Percentiles rank a stretch among this genome's conserved stretches.
These are phyloP conservation scores for Naegleria gruberi DNA, from an alignment of 208 protist species.

Conservation along the genomic window DNA sequence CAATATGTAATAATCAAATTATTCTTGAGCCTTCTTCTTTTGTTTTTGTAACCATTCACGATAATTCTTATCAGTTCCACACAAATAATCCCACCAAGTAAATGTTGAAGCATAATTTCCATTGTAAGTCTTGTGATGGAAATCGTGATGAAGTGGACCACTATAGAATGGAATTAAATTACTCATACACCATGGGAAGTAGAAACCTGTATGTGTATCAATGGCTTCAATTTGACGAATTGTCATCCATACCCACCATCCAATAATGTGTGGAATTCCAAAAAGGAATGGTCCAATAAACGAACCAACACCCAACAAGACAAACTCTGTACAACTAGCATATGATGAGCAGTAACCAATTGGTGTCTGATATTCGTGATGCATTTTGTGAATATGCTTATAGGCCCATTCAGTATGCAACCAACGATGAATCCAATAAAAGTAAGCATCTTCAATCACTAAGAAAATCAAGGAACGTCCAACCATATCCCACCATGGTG, in stretches of 20 bases:
- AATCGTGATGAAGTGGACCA: constrained; percentile 32
- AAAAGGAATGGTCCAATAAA: constrained; percentile 32
- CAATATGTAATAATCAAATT: no score
- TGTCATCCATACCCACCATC: constrained; percentile 36
- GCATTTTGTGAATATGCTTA: constrained; percentile 35
- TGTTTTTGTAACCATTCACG: constrained; percentile 6
- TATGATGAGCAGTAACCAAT: constrained; percentile 35
- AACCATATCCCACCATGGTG: constrained; percentile 1
- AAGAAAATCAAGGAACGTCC: constrained; percentile 23
- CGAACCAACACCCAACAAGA: constrained; percentile 32
- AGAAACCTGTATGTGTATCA: constrained; percentile 37
- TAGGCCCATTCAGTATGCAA: constrained; percentile 33
- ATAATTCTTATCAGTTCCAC: constrained; percentile 33
- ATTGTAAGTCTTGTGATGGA: constrained; percentile 29
- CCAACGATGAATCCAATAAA: constrained; percentile 33
- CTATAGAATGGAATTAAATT: constrained; percentile 38
- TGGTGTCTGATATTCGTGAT: constrained; percentile 35
- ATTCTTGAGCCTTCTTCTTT: not conserved
- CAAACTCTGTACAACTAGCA: constrained; percentile 31
- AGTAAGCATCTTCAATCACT: constrained; percentile 38
- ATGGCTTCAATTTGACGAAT: constrained; percentile 34
- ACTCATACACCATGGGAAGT: constrained; percentile 33
- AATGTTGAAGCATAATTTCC: constrained; percentile 41
- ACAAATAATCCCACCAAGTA: constrained; percentile 34
- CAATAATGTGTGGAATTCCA: constrained; percentile 27